These are phyloP conservation scores for Penicillium sp. DNA, from an alignment of 2,329 filamentous ascomycete species.

Conservation along the genomic window DNA sequence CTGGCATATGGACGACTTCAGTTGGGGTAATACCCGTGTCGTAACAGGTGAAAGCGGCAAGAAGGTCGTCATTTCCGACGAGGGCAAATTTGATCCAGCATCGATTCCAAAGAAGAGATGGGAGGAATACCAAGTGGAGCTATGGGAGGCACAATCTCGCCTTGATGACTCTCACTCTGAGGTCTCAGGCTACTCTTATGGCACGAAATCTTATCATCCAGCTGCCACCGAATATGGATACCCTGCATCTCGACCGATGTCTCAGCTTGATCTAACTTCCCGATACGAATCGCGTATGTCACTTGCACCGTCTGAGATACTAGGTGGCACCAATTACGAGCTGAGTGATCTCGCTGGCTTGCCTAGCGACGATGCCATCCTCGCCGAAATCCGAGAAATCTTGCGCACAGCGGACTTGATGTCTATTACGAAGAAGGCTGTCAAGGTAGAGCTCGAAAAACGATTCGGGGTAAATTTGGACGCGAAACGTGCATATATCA, in stretches of 20 bases:
- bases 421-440: slow-evolving; percentile 97
- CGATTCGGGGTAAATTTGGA: slow-evolving; percentile 85
- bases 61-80: slow-evolving; percentile 89
- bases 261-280: slow-evolving; percentile 54
- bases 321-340: slow-evolving; percentile 65
- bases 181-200: slow-evolving; percentile 90
- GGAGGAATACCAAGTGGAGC: slow-evolving; percentile 97
- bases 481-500: slow-evolving; percentile 86
- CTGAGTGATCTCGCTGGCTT: slow-evolving; percentile 70
- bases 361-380: slow-evolving; percentile 81
- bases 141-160: slow-evolving; percentile 94
- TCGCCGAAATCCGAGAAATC: slow-evolving; percentile 93
- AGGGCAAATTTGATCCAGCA: slow-evolving; percentile 93
- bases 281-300: slow-evolving; percentile 66
- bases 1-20: slow-evolving; percentile 99
- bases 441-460: slow-evolving; percentile 88
- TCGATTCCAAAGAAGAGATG: slow-evolving; percentile 97
- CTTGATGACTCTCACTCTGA: slow-evolving; percentile 73
- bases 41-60: slow-evolving; percentile 91
- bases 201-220: slow-evolving; percentile 69
- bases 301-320: slow-evolving; percentile 70
- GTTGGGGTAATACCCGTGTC: slow-evolving; percentile 97
- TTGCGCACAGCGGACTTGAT: slow-evolving; percentile 88
- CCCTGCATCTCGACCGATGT: slow-evolving; percentile 57
- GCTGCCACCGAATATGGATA: slow-evolving; percentile 69